These are phyloP conservation scores for Colletotrichum musicola DNA, from an alignment of 2,329 filamentous ascomycete genomes.

Conservation along the genomic window DNA sequence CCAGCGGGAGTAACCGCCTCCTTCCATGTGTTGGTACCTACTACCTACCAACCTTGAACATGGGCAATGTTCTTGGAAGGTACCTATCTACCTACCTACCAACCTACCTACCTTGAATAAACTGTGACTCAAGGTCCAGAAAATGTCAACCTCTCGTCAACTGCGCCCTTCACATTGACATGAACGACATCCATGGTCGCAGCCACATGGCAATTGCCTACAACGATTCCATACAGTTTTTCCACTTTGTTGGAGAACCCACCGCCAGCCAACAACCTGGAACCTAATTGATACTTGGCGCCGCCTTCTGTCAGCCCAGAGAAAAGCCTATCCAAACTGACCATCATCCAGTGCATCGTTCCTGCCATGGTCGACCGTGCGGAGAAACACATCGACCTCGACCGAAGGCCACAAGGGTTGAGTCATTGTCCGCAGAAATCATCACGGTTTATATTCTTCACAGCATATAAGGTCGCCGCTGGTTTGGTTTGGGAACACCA, in stretches of 20 bases:
- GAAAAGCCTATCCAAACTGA: background rate
- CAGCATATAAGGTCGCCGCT: background rate
- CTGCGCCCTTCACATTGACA: slow-evolving; percentile 23
- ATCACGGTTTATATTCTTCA: background rate
- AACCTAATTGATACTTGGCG: slow-evolving; percentile 3
- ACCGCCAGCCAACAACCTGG: slow-evolving; percentile 3
- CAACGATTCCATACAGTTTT: background rate
- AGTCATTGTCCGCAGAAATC: slow-evolving; percentile 6
- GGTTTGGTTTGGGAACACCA: background rate
- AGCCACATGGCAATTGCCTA: background rate
- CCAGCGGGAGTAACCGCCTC: too few species aligned
- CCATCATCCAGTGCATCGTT: background rate
- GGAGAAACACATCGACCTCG: slow-evolving; percentile 13
- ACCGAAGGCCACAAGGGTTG: slow-evolving; percentile 1
- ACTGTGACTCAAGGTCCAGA: too few species aligned
- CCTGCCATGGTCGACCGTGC: background rate
- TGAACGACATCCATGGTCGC: background rate
- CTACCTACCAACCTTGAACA: too few species aligned
- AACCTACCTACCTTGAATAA: too few species aligned
- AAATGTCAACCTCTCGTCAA: slow-evolving; percentile 13
- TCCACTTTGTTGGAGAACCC: slow-evolving; percentile 9
- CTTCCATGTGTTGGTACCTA: too few species aligned
- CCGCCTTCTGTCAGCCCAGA: slow-evolving; percentile 18
- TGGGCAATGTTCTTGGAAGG: too few species aligned
- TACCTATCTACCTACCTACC: too few species aligned